Evolutionary conservation across 148 eudicot genomes (phyloP).

Genomic region (Salicornia ramosissima): DNA sequence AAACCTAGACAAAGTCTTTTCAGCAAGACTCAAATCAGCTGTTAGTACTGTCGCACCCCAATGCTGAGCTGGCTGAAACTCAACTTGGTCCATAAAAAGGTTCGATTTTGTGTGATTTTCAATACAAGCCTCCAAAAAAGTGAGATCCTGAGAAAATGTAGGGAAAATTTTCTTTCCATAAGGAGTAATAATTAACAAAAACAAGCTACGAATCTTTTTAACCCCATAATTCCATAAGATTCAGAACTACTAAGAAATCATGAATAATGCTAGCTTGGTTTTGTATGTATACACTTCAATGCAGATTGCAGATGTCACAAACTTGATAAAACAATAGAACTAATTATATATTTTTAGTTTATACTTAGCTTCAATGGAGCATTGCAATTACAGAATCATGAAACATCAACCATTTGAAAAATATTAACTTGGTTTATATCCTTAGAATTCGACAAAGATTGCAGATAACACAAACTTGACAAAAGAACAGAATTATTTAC

Average conservation of each 20-base stretch:
- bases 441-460: too few relatives aligned
- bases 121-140: constrained; percentile 89
- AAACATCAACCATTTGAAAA: not conserved
- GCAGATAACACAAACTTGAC: not conserved
- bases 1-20: constrained; percentile 48
- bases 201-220: not conserved
- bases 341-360: too few relatives aligned
- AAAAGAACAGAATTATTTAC: not conserved
- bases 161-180: not conserved
- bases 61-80: constrained; percentile 87
- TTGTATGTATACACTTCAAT: not conserved
- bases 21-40: constrained; percentile 52
- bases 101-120: constrained; percentile 92
- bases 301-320: too few relatives aligned
- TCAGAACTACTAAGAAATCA: not conserved
- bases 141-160: constrained; percentile 59
- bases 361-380: too few relatives aligned
- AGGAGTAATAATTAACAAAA: constrained; percentile 8
- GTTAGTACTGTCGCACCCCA: constrained; percentile 73
- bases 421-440: too few relatives aligned
- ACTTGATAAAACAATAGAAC: too few relatives aligned
- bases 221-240: not conserved
- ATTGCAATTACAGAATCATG: too few relatives aligned
- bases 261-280: not conserved
- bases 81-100: constrained; percentile 98